Base-by-base conservation (phyloP, 805 yeast genomes). In the Grigorovia transvaalensis region DNA sequence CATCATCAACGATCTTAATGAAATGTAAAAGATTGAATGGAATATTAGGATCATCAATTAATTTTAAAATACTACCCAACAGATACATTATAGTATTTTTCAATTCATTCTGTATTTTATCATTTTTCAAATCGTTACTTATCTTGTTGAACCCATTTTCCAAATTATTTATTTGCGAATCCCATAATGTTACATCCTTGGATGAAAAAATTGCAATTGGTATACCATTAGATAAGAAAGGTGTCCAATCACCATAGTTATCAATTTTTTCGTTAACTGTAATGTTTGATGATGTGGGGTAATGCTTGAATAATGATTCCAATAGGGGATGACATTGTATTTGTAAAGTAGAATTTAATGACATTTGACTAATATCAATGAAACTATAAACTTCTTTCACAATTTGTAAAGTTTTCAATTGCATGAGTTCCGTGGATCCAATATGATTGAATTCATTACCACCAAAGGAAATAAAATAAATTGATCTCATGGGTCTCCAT, bases 381-480 rank as follows among this genome's bases (percentile, higher is more conserved):
- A 84, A 85, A 0, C 87, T 74, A 59, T 78, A 80, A 0, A 84
- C 84, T 56, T 82, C 82, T 45, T 77, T 72, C 50, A 72, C 68
- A 18, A 88, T 70, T 35, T 73, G 74, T 40, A 75, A 74, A 13
- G 71, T 65, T 51, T 76, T 75, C 35, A 72, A 67, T 59, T 84
- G 85, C 7, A 82, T 74, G 77, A 89, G 81, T 60, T 84, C 89
- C 0, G 89, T 74, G 13, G 86, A 73, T 0, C 97, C 97, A 0
- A 91, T 95, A 58, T 76, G 71, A 62, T 88, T 89, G 57, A 84
- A 88, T 53, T 82, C 80, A 0, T 84, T 71, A 1, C 85, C 96
- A 59, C 89, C 95, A 70, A 85, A 86, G 0, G 95, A 86, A 0
- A 81, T 80, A 68, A 90, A 88, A 59, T 82, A 82, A n/a, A 90